Conservation (phyloP, 441 rosid species). For the Euphorbia celastroides region DNA sequence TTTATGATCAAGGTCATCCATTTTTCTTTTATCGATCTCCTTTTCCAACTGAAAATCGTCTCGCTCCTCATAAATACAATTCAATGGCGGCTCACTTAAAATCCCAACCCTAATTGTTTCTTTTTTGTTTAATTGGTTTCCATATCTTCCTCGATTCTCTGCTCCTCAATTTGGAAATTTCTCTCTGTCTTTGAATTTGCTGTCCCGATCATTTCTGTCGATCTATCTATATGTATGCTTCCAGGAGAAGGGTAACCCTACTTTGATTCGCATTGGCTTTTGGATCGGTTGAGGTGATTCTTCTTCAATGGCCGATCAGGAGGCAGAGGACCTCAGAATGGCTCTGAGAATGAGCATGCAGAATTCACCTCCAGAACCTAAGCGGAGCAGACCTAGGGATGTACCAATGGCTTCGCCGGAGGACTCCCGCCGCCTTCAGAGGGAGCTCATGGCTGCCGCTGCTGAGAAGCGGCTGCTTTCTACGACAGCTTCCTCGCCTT, state of each 20-base stretch:
- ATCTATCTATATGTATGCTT: not conserved
- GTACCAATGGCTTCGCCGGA: conserved; percentile 52
- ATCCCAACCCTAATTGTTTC: conserved; percentile 8
- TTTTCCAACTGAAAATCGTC: not conserved
- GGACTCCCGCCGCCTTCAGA: conserved; percentile 58
- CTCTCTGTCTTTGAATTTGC: not conserved
- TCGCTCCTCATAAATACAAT: conserved; percentile 1
- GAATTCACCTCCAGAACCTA: conserved; percentile 74
- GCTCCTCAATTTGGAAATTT: not conserved
- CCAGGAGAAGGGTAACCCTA: conserved; percentile 18
- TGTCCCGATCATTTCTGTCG: conserved; percentile 13
- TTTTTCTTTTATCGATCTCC: not conserved
- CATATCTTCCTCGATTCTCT: not conserved
- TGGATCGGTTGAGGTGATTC: conserved; percentile 7
- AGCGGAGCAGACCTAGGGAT: conserved; percentile 86
- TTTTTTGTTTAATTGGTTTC: not conserved
- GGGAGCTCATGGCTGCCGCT: conserved; percentile 94
- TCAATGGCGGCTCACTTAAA: conserved; percentile 3
- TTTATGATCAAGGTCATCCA: too few species aligned
- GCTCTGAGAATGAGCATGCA: conserved; percentile 94
- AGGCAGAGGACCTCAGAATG: conserved; percentile 76
- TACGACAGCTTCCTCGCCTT: conserved; percentile 27
- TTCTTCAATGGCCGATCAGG: conserved; percentile 87
- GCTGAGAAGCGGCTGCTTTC: conserved; percentile 84
- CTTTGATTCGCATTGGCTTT: conserved; percentile 13